Evolutionary conservation across 805 yeast species (phyloP).

Genomic region (Candida qinlingensis): DNA sequence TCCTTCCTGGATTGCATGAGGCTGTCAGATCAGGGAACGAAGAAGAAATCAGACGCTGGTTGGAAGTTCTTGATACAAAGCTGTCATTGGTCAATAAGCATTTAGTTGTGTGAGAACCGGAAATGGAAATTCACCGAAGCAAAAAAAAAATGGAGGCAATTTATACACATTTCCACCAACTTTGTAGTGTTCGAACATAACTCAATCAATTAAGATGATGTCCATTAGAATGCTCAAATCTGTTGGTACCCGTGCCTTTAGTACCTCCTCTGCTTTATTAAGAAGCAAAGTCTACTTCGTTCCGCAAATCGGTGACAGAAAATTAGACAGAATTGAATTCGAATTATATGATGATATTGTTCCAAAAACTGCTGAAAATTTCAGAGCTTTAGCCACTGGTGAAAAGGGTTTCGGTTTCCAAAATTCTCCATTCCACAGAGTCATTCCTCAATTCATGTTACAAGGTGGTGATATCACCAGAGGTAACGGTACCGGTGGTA

Average conservation of each 20-base stretch:
- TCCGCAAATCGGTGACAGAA: conserved; percentile 48
- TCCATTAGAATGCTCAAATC: conserved; percentile 15
- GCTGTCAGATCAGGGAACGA: conserved; percentile 44
- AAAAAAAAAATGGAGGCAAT: neutral
- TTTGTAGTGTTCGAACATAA: neutral
- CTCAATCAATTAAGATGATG: neutral
- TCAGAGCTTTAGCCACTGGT: conserved; percentile 92
- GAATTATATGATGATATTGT: conserved; percentile 41
- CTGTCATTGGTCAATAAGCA: conserved; percentile 5
- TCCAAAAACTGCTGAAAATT: conserved; percentile 95
- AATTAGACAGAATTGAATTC: conserved; percentile 35
- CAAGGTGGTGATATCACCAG: conserved; percentile 95
- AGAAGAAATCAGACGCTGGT: conserved; percentile 20
- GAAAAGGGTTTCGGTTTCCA: conserved; percentile 94
- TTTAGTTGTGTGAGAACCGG: neutral
- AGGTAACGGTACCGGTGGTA: conserved; percentile 97
- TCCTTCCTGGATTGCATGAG: conserved; percentile 57
- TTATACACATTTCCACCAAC: neutral
- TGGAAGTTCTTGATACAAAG: conserved; percentile 7
- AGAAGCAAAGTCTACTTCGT: conserved; percentile 53
- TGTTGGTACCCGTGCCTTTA: conserved; percentile 18
- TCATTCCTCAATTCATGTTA: conserved; percentile 95
- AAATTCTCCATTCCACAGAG: conserved; percentile 93
- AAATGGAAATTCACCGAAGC: neutral
- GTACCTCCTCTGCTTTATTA: conserved; percentile 23